These are phyloP conservation scores for Aspergillus pseudoviridinutans DNA, from an alignment of 2,329 filamentous ascomycete species.

Conservation along the genomic window DNA sequence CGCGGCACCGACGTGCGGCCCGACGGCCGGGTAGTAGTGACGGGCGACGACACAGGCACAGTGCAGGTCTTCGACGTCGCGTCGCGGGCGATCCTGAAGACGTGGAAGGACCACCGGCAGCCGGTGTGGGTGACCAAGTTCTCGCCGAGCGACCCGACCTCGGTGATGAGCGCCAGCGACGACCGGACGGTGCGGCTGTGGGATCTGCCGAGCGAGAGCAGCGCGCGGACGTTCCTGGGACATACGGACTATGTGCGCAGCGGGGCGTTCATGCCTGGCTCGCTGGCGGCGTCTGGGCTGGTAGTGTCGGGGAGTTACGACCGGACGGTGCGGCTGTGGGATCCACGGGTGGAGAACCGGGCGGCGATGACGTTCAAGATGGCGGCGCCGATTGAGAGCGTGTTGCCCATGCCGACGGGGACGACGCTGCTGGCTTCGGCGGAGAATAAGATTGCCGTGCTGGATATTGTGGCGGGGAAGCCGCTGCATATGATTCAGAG, in stretches of 20 bases:
- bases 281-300: slow-evolving; percentile 60
- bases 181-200: slow-evolving; percentile 90
- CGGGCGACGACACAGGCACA: slow-evolving; percentile 84
- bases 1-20: slow-evolving; percentile 83
- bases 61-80: slow-evolving; percentile 94
- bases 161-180: slow-evolving; percentile 83
- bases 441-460: slow-evolving; percentile 80
- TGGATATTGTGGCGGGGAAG: slow-evolving; percentile 88
- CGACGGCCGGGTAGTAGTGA: slow-evolving; percentile 84
- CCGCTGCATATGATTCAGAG: slow-evolving; percentile 83
- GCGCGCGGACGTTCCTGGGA: slow-evolving; percentile 73
- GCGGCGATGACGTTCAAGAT: slow-evolving; percentile 94
- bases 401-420: slow-evolving; percentile 82
- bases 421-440: slow-evolving; percentile 82
- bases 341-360: slow-evolving; percentile 67
- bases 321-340: slow-evolving; percentile 89
- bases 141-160: slow-evolving; percentile 82
- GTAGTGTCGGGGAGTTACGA: slow-evolving; percentile 92
- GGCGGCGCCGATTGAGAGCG: slow-evolving; percentile 78
- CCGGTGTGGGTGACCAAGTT: slow-evolving; percentile 90
- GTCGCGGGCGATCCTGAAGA: slow-evolving; percentile 87
- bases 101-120: slow-evolving; percentile 91
- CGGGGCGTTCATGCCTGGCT: slow-evolving; percentile 75
- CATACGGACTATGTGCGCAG: slow-evolving; percentile 90
- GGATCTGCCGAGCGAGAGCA: slow-evolving; percentile 80